Base-by-base conservation (phyloP, 768 basidiomycete genomes). In the Mycena amicta region DNA sequence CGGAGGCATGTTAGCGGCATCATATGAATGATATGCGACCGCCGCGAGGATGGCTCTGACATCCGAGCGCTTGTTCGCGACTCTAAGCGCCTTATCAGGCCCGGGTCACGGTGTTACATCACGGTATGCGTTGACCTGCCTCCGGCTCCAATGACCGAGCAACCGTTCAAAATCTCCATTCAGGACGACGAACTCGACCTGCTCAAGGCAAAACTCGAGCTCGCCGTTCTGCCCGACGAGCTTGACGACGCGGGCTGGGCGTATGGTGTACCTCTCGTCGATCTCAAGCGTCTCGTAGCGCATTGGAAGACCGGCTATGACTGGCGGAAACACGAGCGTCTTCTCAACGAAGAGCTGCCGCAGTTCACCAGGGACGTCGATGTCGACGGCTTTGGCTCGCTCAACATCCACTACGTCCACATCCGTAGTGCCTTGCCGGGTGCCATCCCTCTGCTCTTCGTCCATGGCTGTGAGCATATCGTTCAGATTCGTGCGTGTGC, bases 251-350 rank as follows among this genome's bases (percentile, higher is more conserved):
- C 75, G 0, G 72, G 67, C 0, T 83, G 82, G 77, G 74, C 71
- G 11, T 87, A 86, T 51, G 86, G 86, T 4, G 74, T 65, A 1
- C 83, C 85, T 1, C 73, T 84, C 3, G 68, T 72, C 0, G 79
- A 84, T 57, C 59, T 87, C 13, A 72, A 78, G 51, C 76, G 83
- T 5, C 74, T 87, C 0, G 73, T 77, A 0, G 61, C 67, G 2
- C 71, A 73, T 29, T 86, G 85, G 85, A 75, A 71, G 60, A 66
- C 74, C 46, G 80, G 76, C 0, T 86, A 79, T 59, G 77, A 79
- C 67, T 63, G 57, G 62, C 55, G 58, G 3, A 56, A 53, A 13
- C 55, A 63, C 26, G 80, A 81, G 52, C 69, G 66, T 0, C 56
- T 56, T 11, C 69, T 81, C 57, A 82, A 81, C 63, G 66, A 67